phyloP scores from a whole-genome alignment of 306 rosid species.

The Ochetophila trinervis region DNA sequence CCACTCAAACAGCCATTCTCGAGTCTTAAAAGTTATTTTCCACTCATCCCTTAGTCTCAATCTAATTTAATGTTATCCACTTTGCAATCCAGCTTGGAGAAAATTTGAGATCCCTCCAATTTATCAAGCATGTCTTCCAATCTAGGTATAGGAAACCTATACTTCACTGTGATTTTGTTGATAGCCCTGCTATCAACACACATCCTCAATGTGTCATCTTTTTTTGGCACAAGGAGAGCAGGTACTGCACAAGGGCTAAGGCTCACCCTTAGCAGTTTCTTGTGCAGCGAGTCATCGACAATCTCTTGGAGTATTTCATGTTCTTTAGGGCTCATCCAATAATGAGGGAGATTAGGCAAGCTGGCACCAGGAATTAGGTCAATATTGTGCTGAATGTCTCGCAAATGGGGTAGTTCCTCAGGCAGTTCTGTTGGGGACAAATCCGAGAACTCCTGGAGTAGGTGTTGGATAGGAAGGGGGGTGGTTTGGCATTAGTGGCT shows the following conservation, averaged over 20 bases:
- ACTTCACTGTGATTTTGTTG: background rate
- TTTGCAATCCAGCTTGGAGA: background rate
- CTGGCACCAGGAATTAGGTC: no score
- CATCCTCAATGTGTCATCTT: background rate
- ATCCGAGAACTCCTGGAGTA: no score
- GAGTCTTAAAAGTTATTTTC: background rate
- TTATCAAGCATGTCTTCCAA: background rate
- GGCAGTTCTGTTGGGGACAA: no score
- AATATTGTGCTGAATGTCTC: no score
- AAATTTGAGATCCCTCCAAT: background rate
- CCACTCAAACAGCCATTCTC: background rate
- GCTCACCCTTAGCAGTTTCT: no score
- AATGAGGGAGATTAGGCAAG: no score
- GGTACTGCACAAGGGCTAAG: background rate
- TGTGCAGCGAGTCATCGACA: no score
- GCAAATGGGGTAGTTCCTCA: no score
- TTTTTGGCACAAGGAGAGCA: background rate
- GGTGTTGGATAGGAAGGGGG: no score
- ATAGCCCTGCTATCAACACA: background rate
- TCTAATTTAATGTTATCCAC: background rate
- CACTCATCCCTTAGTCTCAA: background rate
- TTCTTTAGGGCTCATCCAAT: no score
- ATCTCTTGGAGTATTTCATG: no score
- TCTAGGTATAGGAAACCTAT: background rate
- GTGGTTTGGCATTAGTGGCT: no score